A percentile compares a stretch with the other conserved stretches of the same genome.
Evolutionary conservation across 441 rosid genomes (phyloP).

Genomic region (Oxalis stricta): DNA sequence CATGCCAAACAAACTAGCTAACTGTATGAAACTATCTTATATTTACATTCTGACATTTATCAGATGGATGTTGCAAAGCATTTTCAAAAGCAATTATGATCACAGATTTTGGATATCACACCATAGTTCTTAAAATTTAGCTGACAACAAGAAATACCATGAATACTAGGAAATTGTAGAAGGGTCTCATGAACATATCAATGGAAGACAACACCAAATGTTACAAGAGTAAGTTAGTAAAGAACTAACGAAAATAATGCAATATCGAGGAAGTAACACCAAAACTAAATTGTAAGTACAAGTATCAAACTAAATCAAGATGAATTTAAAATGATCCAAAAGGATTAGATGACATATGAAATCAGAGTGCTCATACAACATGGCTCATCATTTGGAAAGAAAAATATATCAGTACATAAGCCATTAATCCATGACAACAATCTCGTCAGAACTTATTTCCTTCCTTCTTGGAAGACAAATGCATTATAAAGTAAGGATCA

Average conservation of each 20-base stretch:
- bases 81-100: not conserved
- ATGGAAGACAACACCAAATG: not conserved
- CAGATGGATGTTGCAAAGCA: too few relatives aligned
- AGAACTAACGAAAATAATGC: not conserved
- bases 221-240: too few relatives aligned
- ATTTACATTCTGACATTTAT: too few relatives aligned
- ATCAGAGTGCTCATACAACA: slow-evolving; percentile 15
- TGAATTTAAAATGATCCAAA: slow-evolving; percentile 1
- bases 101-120: not conserved
- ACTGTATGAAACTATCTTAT: too few relatives aligned
- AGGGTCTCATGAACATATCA: not conserved
- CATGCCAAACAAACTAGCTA: too few relatives aligned
- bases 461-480: slow-evolving; percentile 23
- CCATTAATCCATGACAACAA: slow-evolving; percentile 23
- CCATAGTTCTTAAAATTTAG: not conserved
- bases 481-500: slow-evolving; percentile 24
- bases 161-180: too few relatives aligned
- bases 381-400: slow-evolving; percentile 26
- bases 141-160: not conserved
- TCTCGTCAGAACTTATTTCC: slow-evolving; percentile 31
- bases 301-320: slow-evolving; percentile 6
- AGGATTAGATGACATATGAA: slow-evolving; percentile 13
- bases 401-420: slow-evolving; percentile 31
- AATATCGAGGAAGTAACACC: not conserved
- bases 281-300: not conserved